Evolutionary conservation across 768 basidiomycete species (phyloP), one percentile per base, ranked within the genome.

Genomic region (Mycena floridula): DNA sequence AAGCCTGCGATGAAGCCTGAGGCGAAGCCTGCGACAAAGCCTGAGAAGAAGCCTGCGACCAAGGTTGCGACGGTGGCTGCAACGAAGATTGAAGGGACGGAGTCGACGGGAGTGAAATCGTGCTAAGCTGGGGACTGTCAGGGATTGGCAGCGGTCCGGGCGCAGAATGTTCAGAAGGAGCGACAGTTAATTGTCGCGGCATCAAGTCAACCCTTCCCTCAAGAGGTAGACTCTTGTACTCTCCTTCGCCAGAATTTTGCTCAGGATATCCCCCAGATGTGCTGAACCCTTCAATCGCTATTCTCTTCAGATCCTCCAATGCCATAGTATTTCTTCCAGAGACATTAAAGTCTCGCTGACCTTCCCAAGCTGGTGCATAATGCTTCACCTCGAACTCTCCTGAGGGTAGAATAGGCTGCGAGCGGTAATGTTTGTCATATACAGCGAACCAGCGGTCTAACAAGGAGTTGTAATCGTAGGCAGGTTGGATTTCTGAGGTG

Each of bases 401-500:
- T 40, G 65, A 60, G 13, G 71, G 64, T 25, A 68, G 54, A 22
- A 63, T 59, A 28, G 69, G 54, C 25, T 77, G 64, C 1, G 85
- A 75, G 42, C 90, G 87, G 60, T 88, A 89, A 61, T 95, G 80
- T 37, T 67, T 78, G 68, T 97, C 93, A 56, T 95, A 99, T 18
- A 94, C 82, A 25, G 76, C 73, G 62, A 79, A 95, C 95, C 95
- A 99, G 32, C 83, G 80, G 59, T 94, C 84, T 24, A 96, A 77
- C 25, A 99, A 82, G 6, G 85, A 76, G 46, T 74, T 70, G 53
- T 91, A 94, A 62, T 85, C 78, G 54, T 90, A 89, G 25, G 77
- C 76, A 52, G 69, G 74, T 40, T 73, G 66, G 61, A 55, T 43
- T 60, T 59, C 35, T 58, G 49, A 52, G 55, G 50, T 56, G 52